Evolutionary conservation across 225 moss, liverwort and hornwort genomes (phyloP), one percentile per base, ranked within the genome.

Genomic region (Marchantia polymorpha): DNA sequence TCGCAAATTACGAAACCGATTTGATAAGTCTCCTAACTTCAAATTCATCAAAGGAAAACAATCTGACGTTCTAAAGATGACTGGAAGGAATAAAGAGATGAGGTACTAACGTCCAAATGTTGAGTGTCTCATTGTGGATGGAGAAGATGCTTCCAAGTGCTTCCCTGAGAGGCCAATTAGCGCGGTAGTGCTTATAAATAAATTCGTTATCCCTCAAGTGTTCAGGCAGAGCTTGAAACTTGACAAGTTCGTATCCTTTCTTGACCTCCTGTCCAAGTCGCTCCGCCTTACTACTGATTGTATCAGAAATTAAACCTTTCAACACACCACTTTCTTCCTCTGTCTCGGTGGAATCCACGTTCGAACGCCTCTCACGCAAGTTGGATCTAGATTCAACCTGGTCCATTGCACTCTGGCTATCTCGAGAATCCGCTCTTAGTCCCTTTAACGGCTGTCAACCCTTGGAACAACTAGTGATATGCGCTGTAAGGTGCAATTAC

Each of bases 81-180:
- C 17, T 14, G 73, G 26, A 74, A 52, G 47, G 73, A 15, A 26
- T 12, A 39, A 39, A 39, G 69, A 71, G 39, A 30, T 23, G 25
- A 13, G 48, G 51, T 60, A 88, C 90, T 87, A 51, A 96, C 96
- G 96, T 97, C 96, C 96, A 97, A 19, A 97, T 94, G 71, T 97
- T 97, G 77, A 97, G 89, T 26, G 96, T 97, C 85, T 97, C 96
- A 72, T 97, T 97, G 78, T 97, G 96, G 64, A 97, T 87, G 50
- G 94, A 80, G 84, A 97, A 97, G 31, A 97, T 89, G 76, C 96
- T 97, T 67, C 89, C 85, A 53, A 97, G 70, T 46, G 92, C 90
- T 83, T 94, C 91, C 52, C 87, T 92, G 9, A 97, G n/a, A 16
- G 96, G 90, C 91, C 91, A 92, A 87, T 89, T 89, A 25, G 89